Base-by-base conservation (phyloP, 495 filamentous ascomycete genomes). In the Aspergillus ostianus region DNA sequence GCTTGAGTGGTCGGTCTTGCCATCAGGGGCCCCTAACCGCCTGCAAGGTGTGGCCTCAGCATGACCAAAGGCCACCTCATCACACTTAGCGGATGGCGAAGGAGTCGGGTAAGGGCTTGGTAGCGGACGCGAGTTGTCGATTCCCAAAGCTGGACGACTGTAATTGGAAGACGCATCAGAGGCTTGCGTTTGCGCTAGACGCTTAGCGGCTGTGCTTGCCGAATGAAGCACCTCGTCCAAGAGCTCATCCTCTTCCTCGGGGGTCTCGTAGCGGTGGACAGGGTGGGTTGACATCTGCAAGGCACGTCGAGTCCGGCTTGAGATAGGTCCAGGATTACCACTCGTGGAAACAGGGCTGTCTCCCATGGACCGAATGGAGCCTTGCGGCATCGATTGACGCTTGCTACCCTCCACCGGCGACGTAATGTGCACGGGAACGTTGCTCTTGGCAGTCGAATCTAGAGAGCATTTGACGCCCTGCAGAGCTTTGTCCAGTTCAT, bases 211-310 rank as follows among this genome's bases (percentile, higher is more conserved):
- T 59, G 77, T 82, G 62, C 82, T 81, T 50, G 85, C 81, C 48
- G 84, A 85, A 53, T 80, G 76, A 18, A 89, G 70, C 21, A 80
- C 93, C 73, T 98, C 94, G 66, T 96, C 92, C 12, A 97, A 79
- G 13, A 98, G 83, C 72, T 99, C 94, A 61, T 98, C 94, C 66
- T 98, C 92, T 72, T 99, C 94, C 67, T 97, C 92, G 0, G 95
- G 91, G 4, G 92, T 95, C 73, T 98, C 95, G 68, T 97, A 96
- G 52, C 83, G 84, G 65, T 93, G 89, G 51, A 79, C 78, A 15
- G 86, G 87, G 59, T 91, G 85, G 23, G 85, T 86, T 30, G 91
- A 87, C 59, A 86, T 80, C 59, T 92, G 89, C 66, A 93, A 79
- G 23, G 90, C 88, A 62, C 93, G 83, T 59, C 94, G 82, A 10